phyloP scores from a whole-genome alignment of 345 rosid genomes.

The Rhodamnia argentea region DNA sequence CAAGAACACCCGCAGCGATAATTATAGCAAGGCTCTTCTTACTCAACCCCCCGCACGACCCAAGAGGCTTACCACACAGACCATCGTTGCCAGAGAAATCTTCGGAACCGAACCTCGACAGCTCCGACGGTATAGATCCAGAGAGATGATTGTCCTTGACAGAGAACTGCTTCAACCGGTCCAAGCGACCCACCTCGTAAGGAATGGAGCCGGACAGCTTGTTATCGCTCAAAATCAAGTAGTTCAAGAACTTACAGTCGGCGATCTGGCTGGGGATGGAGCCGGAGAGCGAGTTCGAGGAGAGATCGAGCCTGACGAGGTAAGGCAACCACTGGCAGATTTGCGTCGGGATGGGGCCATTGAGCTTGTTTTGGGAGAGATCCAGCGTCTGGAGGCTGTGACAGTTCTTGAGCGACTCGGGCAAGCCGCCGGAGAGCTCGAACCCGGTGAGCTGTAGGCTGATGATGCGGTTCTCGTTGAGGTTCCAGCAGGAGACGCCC shows the following conservation, averaged over 20 bases:
- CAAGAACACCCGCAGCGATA: slow-evolving; percentile 28
- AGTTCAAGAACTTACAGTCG: slow-evolving; percentile 39
- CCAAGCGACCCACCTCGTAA: slow-evolving; percentile 27
- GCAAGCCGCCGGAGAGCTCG: slow-evolving; percentile 37
- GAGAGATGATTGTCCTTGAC: slow-evolving; percentile 32
- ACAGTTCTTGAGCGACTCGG: slow-evolving; percentile 41
- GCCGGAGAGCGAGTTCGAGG: slow-evolving; percentile 36
- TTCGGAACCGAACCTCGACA: slow-evolving; percentile 16
- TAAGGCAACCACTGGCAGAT: slow-evolving; percentile 53
- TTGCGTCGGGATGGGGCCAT: slow-evolving; percentile 40
- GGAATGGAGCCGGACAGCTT: slow-evolving; percentile 47
- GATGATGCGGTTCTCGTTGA: slow-evolving; percentile 38
- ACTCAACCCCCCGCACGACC: slow-evolving; percentile 34
- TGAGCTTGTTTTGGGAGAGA: slow-evolving; percentile 38
- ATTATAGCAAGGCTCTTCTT: slow-evolving; percentile 30
- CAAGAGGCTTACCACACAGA: slow-evolving; percentile 47
- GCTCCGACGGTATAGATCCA: slow-evolving; percentile 39
- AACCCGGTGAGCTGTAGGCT: slow-evolving; percentile 20
- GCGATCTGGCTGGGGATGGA: slow-evolving; percentile 35
- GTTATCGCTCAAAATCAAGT: slow-evolving; percentile 23
- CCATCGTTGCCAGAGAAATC: slow-evolving; percentile 25
- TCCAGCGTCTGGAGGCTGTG: slow-evolving; percentile 34
- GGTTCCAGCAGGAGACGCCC: slow-evolving; percentile 59
- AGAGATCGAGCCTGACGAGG: slow-evolving; percentile 39
- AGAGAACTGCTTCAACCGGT: slow-evolving; percentile 32